Base-by-base conservation (phyloP, 2,329 filamentous ascomycete species). In the Neofusicoccum ribis region DNA sequence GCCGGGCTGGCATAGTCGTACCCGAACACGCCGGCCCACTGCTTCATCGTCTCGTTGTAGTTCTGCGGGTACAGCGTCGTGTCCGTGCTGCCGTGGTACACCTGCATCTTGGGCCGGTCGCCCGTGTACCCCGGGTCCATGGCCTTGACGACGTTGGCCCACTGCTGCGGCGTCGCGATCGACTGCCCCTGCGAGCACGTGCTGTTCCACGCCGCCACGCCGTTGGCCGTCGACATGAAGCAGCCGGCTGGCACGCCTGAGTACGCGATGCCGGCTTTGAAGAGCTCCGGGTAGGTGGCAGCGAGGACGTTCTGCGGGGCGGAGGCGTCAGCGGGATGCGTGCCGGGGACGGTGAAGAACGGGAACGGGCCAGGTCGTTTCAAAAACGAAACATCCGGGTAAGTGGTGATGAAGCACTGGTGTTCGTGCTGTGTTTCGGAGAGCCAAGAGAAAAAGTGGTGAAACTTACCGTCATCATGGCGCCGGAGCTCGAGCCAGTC, bases 31-130 rank as follows among this genome's bases (percentile, higher is more conserved):
- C 73, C 73, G 0, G 70, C 72, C 74, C 73, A 76, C 64, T 76
- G 73, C 69, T 76, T 75, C 15, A 74, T 65, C 14, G 82, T 82
- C 77, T 88, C 86, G 44, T 85, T 73, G 70, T 86, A 86, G 74
- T 87, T 87, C 69, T 81, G 79, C 15, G 81, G 81, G 59, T 78
- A 76, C 9, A 88, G 77, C 0, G 80, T 85, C 11, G 73, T 73
- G 70, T 88, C 85, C 2, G 72, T 73, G 43, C 80, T 82, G 46
- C 85, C 85, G 70, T 88, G 85, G 77, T 83, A 87, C 70, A 87
- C 80, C 71, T 85, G 83, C 81, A 88, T 84, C 63, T 79, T 80
- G 2, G 86, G 85, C 11, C 61, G 61, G 0, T 78, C 64, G 2
- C 84, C 84, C 15, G 74, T 76, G 68, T 85, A 82, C 2, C 84